These are phyloP conservation scores for Aspergillus spinulosporus DNA, from an alignment of 2,329 filamentous ascomycete genomes.

Conservation along the genomic window DNA sequence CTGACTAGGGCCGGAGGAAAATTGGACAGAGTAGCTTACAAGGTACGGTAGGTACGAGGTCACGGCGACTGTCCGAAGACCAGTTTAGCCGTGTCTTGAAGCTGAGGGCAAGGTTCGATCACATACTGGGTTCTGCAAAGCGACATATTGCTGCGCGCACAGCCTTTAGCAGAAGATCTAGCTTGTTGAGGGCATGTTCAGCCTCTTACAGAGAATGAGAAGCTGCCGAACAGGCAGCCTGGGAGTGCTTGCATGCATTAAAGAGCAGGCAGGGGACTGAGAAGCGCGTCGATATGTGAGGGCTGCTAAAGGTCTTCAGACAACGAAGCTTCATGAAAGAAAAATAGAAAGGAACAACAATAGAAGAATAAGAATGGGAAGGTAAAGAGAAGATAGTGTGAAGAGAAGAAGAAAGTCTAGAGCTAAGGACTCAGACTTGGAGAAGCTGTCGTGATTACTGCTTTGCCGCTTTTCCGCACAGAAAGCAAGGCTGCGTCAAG, in stretches of 20 bases:
- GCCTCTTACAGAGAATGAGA: conserved; percentile 67
- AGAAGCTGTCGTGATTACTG: background rate
- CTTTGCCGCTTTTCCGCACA: background rate
- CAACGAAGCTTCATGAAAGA: conserved; percentile 3
- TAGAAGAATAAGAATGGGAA: background rate
- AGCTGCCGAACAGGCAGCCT: conserved; percentile 77
- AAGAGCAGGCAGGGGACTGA: background rate
- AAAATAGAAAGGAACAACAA: background rate
- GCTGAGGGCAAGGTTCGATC: no score
- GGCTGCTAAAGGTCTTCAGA: background rate
- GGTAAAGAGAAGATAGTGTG: background rate
- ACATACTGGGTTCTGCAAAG: conserved; percentile 65
- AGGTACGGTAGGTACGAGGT: conserved; percentile 69
- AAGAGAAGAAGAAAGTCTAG: background rate
- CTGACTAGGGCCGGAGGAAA: background rate
- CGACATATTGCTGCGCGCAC: conserved; percentile 68
- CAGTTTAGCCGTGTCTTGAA: no score
- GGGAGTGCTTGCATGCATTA: conserved; percentile 40
- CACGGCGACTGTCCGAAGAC: conserved; percentile 45
- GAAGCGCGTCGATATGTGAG: no score
- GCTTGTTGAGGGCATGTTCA: background rate
- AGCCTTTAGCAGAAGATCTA: conserved; percentile 15
- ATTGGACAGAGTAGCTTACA: conserved; percentile 30
- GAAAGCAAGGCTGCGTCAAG: conserved; percentile 5
- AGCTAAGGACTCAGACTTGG: background rate